Evolutionary conservation across 2,329 filamentous ascomycete species (phyloP).

Genomic region (Plenodomus biglobosus): DNA sequence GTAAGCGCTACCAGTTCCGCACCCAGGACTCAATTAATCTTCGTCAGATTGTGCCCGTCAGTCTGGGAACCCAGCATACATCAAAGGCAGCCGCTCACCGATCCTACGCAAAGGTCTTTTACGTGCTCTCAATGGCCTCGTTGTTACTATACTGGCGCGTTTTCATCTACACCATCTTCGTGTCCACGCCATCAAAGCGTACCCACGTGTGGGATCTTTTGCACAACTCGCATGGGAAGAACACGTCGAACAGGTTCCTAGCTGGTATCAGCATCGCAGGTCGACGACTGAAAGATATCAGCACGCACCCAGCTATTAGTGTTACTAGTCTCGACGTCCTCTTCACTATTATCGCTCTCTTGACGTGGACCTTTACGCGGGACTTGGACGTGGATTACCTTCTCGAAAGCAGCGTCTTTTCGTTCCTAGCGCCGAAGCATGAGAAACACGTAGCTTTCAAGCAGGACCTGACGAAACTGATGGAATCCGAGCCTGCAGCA

Average conservation of each 20-base stretch:
- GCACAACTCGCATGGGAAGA: conserved; percentile 48
- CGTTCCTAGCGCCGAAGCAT: conserved; percentile 26
- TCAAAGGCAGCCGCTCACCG: conserved; percentile 46
- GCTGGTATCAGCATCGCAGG: conserved; percentile 26
- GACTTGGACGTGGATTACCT: conserved; percentile 56
- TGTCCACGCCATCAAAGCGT: conserved; percentile 53
- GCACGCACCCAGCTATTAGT: conserved; percentile 60
- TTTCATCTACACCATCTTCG: conserved; percentile 48
- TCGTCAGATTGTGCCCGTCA: conserved; percentile 47
- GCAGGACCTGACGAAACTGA: conserved; percentile 11
- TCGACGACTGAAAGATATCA: conserved; percentile 52
- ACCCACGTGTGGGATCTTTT: conserved; percentile 41
- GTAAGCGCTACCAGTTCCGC: conserved; percentile 11
- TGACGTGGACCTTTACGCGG: conserved; percentile 60
- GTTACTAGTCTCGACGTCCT: conserved; percentile 62
- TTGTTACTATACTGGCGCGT: conserved; percentile 52
- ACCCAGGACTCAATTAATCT: conserved; percentile 9
- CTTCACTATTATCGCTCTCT: conserved; percentile 56
- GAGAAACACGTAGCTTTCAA: conserved; percentile 34
- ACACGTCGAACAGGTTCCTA: conserved; percentile 35
- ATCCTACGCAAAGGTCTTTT: conserved; percentile 53
- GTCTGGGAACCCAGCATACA: conserved; percentile 52
- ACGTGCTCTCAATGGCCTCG: conserved; percentile 49
- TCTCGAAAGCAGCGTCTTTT: conserved; percentile 42
- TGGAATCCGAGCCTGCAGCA: conserved; percentile 11